Base-by-base conservation (phyloP, 2,329 filamentous ascomycete species). In the Zymoseptoria crescenta region DNA sequence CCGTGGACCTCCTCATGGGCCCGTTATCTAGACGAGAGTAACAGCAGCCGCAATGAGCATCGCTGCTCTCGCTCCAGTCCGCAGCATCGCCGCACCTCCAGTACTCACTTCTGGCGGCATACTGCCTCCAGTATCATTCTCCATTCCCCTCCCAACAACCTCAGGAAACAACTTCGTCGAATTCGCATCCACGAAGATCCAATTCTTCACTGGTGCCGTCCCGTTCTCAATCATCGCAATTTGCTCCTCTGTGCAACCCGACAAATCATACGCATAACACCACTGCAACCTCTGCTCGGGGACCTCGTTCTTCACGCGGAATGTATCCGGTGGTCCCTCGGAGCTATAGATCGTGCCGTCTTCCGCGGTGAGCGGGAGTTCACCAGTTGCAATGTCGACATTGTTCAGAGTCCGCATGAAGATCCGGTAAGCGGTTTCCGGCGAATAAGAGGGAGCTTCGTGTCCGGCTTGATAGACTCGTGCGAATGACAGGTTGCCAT, bases 351-450 rank as follows among this genome's bases (percentile, higher is more conserved):
- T 27, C 7, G 20, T 28, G 8, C 51, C 56, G 41, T 57, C 30
- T 10, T 52, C 21, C 9, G 55, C 28, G 6, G 41, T 56, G 2
- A 59, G 19, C 3, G 53, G 49, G 9, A 24, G 20, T 1, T 51
- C 24, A 27, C 78, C 78, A 2, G 74, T 77, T 7, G 76, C 74
- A 48, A 80, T 73, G 57, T 80, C 78, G 16, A 68, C 69, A 30
- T 78, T 76, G 63, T 74, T 71, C 3, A 81, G 72, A 20, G 77
- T 73, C 10, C 80, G 75, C 19, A 71, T 73, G 65, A 81, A 81
- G 57, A 81, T 74, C 8, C 70, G 74, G 65, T 76, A 81, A 0
- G 75, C 74, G 0, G 80, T 80, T 62, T 81, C 75, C 2, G 76
- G 76, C 58, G 78, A 76, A 60, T 77, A 76, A 2, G 74, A 74